Evolutionary conservation across 305 asterid species (phyloP).

Genomic region (Fraxinus albicans): DNA sequence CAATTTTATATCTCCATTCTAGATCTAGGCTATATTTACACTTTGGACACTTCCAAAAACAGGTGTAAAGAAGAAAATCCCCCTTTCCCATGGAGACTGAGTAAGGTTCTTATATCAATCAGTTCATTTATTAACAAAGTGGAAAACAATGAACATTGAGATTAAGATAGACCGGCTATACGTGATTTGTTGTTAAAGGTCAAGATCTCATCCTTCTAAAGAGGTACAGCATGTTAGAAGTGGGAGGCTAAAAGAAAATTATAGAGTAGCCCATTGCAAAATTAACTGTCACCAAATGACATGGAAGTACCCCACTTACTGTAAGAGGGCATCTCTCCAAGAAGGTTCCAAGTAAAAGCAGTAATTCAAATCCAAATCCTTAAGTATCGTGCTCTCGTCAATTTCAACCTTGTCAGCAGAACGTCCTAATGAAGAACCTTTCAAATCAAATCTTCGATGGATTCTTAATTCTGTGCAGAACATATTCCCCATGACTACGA

Average conservation of each 20-base stretch:
- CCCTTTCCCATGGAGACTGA: neutral
- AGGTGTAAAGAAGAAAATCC: neutral
- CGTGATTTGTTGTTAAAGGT: neutral
- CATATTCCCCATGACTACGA: constrained; percentile 98
- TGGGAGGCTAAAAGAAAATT: neutral
- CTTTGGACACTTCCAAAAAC: neutral
- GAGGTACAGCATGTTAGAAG: neutral
- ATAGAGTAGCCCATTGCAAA: neutral
- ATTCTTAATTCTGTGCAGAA: constrained; percentile 93
- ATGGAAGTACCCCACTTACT: constrained; percentile 45
- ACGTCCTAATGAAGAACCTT: constrained; percentile 96
- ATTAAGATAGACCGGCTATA: neutral
- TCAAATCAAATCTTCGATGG: constrained; percentile 91
- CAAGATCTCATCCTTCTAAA: neutral
- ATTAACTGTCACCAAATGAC: neutral
- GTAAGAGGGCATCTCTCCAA: constrained; percentile 69
- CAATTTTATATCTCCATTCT: neutral
- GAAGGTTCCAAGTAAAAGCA: constrained; percentile 90
- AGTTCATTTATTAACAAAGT: neutral
- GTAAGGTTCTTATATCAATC: neutral
- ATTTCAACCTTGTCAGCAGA: constrained; percentile 88
- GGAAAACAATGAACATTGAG: neutral
- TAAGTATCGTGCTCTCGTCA: constrained; percentile 86
- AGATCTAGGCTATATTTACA: neutral
- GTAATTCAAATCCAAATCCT: constrained; percentile 93